Percentiles rank a stretch among this genome's conserved stretches.
Evolutionary conservation across 1,284 basidiomycete genomes (phyloP).

Genomic region (Ganoderma resinaceum): DNA sequence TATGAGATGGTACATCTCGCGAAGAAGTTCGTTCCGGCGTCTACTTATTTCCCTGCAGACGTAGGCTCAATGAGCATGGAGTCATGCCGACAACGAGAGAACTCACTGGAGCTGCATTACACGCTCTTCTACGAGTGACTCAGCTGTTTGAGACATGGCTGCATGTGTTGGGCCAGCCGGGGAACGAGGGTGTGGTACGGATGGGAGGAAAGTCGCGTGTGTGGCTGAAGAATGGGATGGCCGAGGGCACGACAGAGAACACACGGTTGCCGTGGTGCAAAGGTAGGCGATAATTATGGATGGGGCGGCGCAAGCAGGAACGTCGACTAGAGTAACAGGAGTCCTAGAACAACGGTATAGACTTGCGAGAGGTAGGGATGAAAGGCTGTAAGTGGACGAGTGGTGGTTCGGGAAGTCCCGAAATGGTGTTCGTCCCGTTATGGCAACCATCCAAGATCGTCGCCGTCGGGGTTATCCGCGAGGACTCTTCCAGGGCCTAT

Average conservation of each 20-base stretch:
- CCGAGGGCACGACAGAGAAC: conserved; percentile 8
- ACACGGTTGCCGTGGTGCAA: not conserved
- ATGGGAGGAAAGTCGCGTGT: conserved; percentile 30
- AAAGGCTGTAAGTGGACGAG: conserved; percentile 15
- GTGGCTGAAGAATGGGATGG: conserved; percentile 26
- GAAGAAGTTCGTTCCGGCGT: conserved; percentile 70
- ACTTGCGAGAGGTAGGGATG: conserved; percentile 16
- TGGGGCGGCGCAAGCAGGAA: not conserved
- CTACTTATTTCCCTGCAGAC: conserved; percentile 59
- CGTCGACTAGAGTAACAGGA: not conserved
- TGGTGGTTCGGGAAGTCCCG: conserved; percentile 26
- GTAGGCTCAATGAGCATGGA: not conserved
- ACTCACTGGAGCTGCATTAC: conserved; percentile 48
- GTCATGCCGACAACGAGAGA: not conserved
- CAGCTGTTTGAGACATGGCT: conserved; percentile 27
- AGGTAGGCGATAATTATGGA: not conserved
- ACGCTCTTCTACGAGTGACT: conserved; percentile 47
- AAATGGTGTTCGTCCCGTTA: conserved; percentile 25
- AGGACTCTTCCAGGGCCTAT: not conserved
- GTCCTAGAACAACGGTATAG: conserved; percentile 2
- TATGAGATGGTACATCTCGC: conserved; percentile 71
- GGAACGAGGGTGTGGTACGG: conserved; percentile 22
- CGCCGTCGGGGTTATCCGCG: not conserved
- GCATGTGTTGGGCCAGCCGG: conserved; percentile 10
- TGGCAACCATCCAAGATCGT: conserved; percentile 24